Conservation (phyloP, 768 basidiomycete species). For the Collybia mongolica region DNA sequence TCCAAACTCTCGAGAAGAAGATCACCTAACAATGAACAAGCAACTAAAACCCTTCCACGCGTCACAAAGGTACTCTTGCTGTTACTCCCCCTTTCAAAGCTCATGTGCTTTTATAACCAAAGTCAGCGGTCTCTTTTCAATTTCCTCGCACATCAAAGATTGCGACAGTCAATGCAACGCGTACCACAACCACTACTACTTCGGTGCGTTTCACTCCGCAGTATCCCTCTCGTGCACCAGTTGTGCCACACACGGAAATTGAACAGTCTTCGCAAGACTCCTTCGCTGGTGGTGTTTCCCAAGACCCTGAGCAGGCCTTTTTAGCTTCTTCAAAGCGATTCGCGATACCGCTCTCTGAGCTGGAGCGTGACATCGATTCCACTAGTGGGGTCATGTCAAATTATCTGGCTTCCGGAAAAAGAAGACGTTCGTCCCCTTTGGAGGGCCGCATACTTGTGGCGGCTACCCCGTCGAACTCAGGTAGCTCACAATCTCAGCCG, state of each 20-base stretch:
- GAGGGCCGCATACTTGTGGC: conserved; percentile 40
- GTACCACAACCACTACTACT: conserved; percentile 10
- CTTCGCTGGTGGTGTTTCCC: conserved; percentile 51
- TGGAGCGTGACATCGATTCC: conserved; percentile 29
- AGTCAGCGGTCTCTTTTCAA: conserved; percentile 29
- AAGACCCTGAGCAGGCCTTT: conserved; percentile 45
- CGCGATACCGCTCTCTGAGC: conserved; percentile 55
- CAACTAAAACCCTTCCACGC: conserved; percentile 18
- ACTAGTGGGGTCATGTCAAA: not conserved
- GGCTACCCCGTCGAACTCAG: conserved; percentile 51
- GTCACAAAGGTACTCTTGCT: conserved; percentile 20
- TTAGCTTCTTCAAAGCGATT: conserved; percentile 50
- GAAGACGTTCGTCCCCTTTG: conserved; percentile 11
- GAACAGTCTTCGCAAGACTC: conserved; percentile 55
- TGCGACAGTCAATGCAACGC: conserved; percentile 9
- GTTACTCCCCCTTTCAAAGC: conserved; percentile 15
- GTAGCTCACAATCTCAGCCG: conserved; percentile 31
- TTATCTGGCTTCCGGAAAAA: conserved; percentile 3
- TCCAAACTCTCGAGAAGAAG: conserved; percentile 20
- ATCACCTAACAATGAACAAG: conserved; percentile 22
- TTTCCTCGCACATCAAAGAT: conserved; percentile 18
- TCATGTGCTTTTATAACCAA: conserved; percentile 14
- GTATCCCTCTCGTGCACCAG: conserved; percentile 5
- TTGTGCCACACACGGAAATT: conserved; percentile 7
- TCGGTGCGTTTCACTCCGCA: conserved; percentile 13